Base-by-base conservation (phyloP, 176 grass and related monocot species). In the Bolboschoenus planiculmis region DNA sequence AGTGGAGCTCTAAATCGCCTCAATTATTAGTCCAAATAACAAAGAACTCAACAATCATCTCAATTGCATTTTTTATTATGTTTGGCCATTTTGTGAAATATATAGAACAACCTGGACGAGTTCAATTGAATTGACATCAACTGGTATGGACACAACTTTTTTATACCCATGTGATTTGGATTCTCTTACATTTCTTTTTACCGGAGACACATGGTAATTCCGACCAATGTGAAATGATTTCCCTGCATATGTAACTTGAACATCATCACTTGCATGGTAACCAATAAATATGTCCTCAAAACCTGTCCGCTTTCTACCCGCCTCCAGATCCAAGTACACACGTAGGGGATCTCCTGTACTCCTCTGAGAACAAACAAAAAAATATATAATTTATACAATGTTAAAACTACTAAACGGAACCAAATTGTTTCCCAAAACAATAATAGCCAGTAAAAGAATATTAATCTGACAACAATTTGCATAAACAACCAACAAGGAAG, bases 171-270 rank as follows among this genome's bases (percentile, higher is more conserved):
- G 71, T 50, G 2, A 30, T 51, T 23, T 42, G 54, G 43, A 43
- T 80, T 76, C 46, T 24, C 91, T 89, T 90, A 97, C 94, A 86
- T 88, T 92, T 89, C 76, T 88, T 82, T 97, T 97, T 76, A 85
- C 56, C 14, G 85, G 83, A 78, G 91, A 94, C 46, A 97, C 40
- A 71, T 83, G 85, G 61, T 97, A 97, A 78, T 86, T 97, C 57
- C 94, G 66, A 71, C 88, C 91, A 30, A 78, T 89, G 80, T 90
- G 94, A 67, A 94, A 97, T 55, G 88, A 87, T 86, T 90, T 90
- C 21, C 91, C 94, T 79, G 94, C 94, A 85, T 97, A 97, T 84
- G 94, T 97, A 80, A 86, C 85, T 92, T 97, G 94, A 58, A 97
- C 83, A 83, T 94, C 90, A 89, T 97, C 94, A 37, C 82, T 83